Conservation (phyloP, 2,329 filamentous ascomycete species). For the Chaetomium olivaceum region DNA sequence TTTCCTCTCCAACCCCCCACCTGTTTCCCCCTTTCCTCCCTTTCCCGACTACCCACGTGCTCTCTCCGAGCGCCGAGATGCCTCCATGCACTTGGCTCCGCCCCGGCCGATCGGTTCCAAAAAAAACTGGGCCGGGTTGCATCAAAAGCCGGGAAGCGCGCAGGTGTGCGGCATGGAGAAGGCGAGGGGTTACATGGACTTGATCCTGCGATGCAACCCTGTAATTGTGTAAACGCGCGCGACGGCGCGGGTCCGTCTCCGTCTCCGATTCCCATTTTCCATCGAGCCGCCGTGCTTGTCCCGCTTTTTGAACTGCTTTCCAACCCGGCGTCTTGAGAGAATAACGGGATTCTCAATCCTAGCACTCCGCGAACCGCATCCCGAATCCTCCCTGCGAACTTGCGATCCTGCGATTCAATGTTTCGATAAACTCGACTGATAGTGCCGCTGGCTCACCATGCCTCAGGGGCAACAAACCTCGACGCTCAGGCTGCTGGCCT, state of each 20-base stretch:
- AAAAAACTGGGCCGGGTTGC: neutral
- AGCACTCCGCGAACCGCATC: neutral
- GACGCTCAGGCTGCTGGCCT: constrained; percentile 1
- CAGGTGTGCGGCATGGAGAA: neutral
- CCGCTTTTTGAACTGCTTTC: neutral
- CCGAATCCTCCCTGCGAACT: neutral
- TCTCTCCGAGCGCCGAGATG: neutral
- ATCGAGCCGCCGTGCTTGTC: neutral
- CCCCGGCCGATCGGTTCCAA: neutral
- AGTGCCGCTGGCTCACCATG: neutral
- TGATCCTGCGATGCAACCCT: neutral
- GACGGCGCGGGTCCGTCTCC: neutral
- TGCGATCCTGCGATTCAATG: neutral
- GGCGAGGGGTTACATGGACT: neutral
- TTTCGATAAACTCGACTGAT: neutral
- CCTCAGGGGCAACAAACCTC: neutral
- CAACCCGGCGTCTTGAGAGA: neutral
- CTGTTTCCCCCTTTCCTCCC: no score
- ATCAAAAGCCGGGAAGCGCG: neutral
- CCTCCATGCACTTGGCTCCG: neutral
- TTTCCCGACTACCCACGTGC: no score
- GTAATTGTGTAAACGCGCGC: neutral
- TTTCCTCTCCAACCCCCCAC: neutral
- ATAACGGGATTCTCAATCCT: neutral
- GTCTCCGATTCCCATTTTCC: neutral